Evolutionary conservation across 2,329 filamentous ascomycete species (phyloP).

Genomic region (Nemania sp.): DNA sequence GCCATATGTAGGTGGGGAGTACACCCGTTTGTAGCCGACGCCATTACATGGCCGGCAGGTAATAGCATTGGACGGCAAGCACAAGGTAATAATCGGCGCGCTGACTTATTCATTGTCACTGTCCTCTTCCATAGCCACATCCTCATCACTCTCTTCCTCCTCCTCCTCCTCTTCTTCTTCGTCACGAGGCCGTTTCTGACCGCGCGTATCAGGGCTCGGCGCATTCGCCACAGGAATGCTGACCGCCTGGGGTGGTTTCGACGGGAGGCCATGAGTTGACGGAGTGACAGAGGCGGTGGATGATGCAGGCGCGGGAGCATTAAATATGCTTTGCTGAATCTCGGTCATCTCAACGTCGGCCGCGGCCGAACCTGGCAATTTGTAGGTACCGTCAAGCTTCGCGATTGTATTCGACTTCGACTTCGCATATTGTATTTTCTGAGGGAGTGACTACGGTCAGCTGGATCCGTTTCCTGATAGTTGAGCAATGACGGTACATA

Average conservation of each 20-base stretch:
- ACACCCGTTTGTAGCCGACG: neutral
- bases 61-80: neutral
- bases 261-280: conserved; percentile 45
- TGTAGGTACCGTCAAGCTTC: conserved; percentile 90
- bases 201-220: conserved; percentile 58
- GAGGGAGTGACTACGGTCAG: conserved; percentile 17
- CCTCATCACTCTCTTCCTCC: conserved; percentile 65
- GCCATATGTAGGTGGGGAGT: neutral
- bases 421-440: conserved; percentile 93
- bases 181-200: conserved; percentile 72
- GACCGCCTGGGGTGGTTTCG: conserved; percentile 52
- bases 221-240: conserved; percentile 56
- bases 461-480: neutral
- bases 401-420: conserved; percentile 85
- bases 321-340: conserved; percentile 80
- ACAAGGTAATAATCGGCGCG: conserved; percentile 9
- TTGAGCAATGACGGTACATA: conserved; percentile 48
- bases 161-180: conserved; percentile 66
- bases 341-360: conserved; percentile 68
- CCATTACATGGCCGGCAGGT: conserved; percentile 5
- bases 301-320: conserved; percentile 61
- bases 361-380: conserved; percentile 61
- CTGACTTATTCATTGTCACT: conserved; percentile 28
- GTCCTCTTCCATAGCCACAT: conserved; percentile 49
- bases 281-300: conserved; percentile 45